A percentile compares a stretch with the other conserved stretches of the same genome.
Conservation (phyloP, 2,329 filamentous ascomycete genomes). For the Claviceps arundinis region DNA sequence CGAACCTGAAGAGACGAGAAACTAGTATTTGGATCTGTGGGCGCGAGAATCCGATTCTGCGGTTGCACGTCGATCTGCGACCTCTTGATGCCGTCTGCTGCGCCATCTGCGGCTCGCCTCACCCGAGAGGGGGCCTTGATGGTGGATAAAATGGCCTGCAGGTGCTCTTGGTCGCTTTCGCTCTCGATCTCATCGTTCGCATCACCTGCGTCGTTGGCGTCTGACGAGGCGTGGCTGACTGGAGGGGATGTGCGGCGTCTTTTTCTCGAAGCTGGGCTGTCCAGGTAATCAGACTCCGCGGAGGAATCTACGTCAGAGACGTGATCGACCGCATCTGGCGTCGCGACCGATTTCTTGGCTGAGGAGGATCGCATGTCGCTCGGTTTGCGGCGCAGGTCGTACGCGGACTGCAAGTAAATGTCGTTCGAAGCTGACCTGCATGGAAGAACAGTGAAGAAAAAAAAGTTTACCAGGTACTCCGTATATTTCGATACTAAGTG, state of each 20-base stretch:
- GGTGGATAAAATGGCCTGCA: slow-evolving; percentile 24
- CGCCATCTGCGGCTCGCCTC: slow-evolving; percentile 24
- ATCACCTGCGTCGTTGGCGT: slow-evolving; percentile 10
- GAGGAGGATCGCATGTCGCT: neutral
- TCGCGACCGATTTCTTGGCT: neutral
- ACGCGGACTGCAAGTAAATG: neutral
- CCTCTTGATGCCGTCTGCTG: slow-evolving; percentile 11
- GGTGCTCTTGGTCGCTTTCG: slow-evolving; percentile 18
- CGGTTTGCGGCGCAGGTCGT: neutral
- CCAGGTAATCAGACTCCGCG: slow-evolving; percentile 35
- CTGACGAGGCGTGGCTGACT: slow-evolving; percentile 13
- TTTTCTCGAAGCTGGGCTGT: slow-evolving; percentile 31
- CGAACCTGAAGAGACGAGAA: slow-evolving; percentile 63
- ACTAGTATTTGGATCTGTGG: slow-evolving; percentile 43
- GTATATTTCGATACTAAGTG: neutral
- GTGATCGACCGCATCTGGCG: neutral
- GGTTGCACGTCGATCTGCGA: slow-evolving; percentile 10
- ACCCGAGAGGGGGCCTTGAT: slow-evolving; percentile 41
- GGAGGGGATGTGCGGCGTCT: slow-evolving; percentile 26
- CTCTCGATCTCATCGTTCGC: slow-evolving; percentile 22
- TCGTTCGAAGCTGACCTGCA: neutral
- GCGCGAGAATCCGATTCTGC: slow-evolving; percentile 30
- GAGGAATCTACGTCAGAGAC: slow-evolving; percentile 15
- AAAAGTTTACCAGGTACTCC: neutral
- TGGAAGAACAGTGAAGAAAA: neutral